These are phyloP conservation scores for Harringtonia aguacate DNA, from an alignment of 2,329 filamentous ascomycete genomes.

Conservation along the genomic window DNA sequence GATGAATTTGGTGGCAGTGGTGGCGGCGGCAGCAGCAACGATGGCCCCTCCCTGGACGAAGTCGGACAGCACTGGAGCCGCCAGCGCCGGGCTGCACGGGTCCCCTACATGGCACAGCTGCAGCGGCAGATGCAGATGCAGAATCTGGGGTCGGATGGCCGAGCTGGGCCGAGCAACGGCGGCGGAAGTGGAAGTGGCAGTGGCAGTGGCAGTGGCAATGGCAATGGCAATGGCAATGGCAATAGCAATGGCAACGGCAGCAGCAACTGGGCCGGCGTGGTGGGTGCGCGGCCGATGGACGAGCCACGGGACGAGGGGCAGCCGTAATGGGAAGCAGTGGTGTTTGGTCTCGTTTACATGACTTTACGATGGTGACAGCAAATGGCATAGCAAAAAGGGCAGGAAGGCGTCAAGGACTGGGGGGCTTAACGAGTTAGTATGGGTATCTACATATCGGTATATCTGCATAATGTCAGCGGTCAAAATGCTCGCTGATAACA, in stretches of 20 bases:
- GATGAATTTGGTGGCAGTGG: not conserved
- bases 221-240: not conserved
- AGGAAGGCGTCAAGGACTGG: too few species aligned
- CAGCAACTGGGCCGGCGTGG: not conserved
- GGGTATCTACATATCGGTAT: too few species aligned
- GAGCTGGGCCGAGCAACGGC: not conserved
- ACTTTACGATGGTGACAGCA: not conserved
- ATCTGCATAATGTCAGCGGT: too few species aligned
- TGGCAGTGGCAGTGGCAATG: not conserved
- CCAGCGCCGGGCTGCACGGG: slow-evolving; percentile 3
- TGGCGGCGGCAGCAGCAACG: not conserved
- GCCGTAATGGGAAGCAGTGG: not conserved
- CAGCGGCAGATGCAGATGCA: slow-evolving; percentile 5
- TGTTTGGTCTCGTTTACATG: not conserved
- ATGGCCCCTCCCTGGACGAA: not conserved
- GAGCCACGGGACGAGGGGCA: not conserved
- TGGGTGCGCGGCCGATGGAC: not conserved
- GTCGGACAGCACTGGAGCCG: not conserved
- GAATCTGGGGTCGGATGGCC: too few species aligned
- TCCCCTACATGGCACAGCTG: slow-evolving; percentile 7
- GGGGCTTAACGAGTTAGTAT: too few species aligned
- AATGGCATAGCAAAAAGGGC: too few species aligned
- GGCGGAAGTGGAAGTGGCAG: too few species aligned
- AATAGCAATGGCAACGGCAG: not conserved
- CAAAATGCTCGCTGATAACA: too few species aligned